Evolutionary conservation across 1,139 yeast genomes (phyloP).

Genomic region (Casaregolazyma suthepensis): DNA sequence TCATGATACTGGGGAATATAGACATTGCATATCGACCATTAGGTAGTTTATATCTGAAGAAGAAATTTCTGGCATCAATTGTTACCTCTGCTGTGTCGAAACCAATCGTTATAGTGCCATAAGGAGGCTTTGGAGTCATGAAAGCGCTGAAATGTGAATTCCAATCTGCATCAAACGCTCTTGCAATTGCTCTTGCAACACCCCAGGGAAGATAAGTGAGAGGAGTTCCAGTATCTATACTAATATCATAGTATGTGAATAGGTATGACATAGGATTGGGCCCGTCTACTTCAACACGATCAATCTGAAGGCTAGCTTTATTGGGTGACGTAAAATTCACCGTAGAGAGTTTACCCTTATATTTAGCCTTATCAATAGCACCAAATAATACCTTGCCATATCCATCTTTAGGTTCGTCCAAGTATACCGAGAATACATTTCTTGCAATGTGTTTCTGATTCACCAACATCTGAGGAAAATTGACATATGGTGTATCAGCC

Average conservation of each 20-base stretch:
- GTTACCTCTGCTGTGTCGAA: slow-evolving; percentile 39
- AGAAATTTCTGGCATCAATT: slow-evolving; percentile 35
- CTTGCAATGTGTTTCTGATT: slow-evolving; percentile 41
- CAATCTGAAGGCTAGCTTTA: slow-evolving; percentile 9
- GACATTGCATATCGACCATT: slow-evolving; percentile 13
- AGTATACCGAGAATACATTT: slow-evolving; percentile 47
- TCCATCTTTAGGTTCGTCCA: slow-evolving; percentile 38
- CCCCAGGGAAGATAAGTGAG: slow-evolving; percentile 20
- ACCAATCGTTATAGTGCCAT: slow-evolving; percentile 27
- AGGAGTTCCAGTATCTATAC: slow-evolving; percentile 10
- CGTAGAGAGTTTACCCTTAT: slow-evolving; percentile 39
- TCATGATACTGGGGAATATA: slow-evolving; percentile 23
- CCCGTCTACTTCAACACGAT: background rate
- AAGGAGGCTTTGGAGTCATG: slow-evolving; percentile 8
- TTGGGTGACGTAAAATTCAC: slow-evolving; percentile 22
- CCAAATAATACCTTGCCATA: slow-evolving; percentile 51
- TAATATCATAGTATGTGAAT: no score
- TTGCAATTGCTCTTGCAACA: slow-evolving; percentile 13
- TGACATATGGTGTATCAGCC: slow-evolving; percentile 22
- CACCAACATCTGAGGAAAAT: slow-evolving; percentile 46
- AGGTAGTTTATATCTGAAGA: background rate
- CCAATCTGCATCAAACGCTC: slow-evolving; percentile 16
- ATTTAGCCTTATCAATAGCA: slow-evolving; percentile 50
- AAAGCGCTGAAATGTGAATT: slow-evolving; percentile 11
- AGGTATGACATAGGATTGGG: background rate